Percentiles rank a stretch among this genome's conserved stretches.
Conservation (phyloP, 345 rosid species). For the Lenwebbia sp. region DNA sequence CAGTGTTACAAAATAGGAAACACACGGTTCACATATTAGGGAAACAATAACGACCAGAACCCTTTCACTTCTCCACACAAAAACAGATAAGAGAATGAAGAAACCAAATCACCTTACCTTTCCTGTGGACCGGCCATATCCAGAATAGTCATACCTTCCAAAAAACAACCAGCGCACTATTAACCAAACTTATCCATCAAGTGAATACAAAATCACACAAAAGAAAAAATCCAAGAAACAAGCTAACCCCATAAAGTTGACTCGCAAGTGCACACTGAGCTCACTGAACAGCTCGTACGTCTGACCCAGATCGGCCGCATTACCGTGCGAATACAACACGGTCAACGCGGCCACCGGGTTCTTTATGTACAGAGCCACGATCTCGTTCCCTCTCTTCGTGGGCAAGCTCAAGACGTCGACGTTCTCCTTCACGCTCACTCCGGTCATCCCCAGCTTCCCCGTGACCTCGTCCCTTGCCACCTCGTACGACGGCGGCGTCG, state of each 20-base stretch:
- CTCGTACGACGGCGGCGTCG: constrained; percentile 76
- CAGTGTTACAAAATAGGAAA: background rate
- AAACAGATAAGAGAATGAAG: background rate
- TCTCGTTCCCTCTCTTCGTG: constrained; percentile 77
- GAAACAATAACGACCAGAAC: background rate
- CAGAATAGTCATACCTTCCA: constrained; percentile 86
- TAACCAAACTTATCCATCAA: background rate
- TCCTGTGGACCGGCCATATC: constrained; percentile 70
- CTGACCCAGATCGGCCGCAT: constrained; percentile 97
- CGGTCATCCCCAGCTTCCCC: constrained; percentile 50
- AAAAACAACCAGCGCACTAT: background rate
- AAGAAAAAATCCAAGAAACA: background rate
- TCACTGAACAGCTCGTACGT: constrained; percentile 70
- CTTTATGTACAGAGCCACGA: constrained; percentile 70
- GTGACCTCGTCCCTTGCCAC: constrained; percentile 30
- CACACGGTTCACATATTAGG: background rate
- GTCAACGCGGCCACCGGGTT: constrained; percentile 75
- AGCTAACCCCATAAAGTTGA: constrained; percentile 82
- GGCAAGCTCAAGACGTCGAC: constrained; percentile 55
- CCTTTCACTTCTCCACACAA: background rate
- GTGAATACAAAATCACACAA: background rate
- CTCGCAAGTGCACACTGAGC: constrained; percentile 68
- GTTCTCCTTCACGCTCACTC: constrained; percentile 41
- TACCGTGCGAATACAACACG: constrained; percentile 78
- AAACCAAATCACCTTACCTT: constrained; percentile 10